Percentiles rank a stretch among this genome's conserved stretches.
Evolutionary conservation across 1,139 yeast species (phyloP).

Genomic region (Pichia sp.): DNA sequence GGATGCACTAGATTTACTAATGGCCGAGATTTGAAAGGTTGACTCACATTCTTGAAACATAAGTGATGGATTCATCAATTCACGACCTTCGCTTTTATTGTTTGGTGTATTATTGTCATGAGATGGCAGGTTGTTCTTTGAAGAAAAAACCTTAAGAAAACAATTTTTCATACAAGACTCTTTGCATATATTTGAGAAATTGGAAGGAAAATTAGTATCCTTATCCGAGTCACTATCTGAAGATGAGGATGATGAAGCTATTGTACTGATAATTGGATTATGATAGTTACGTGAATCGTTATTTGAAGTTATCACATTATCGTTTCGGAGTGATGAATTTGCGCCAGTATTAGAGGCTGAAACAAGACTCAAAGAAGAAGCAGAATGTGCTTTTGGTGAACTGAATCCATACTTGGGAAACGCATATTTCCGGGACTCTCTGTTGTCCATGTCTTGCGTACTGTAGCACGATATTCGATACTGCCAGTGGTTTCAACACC

Average conservation of each 20-base stretch:
- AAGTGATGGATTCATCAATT: not conserved
- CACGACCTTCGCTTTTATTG: not conserved
- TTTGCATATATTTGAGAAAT: not conserved
- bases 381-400: conserved; percentile 3
- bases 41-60: not conserved
- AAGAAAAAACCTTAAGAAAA: conserved; percentile 5
- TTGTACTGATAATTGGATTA: not conserved
- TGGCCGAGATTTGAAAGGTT: too few relatives aligned
- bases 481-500: not conserved
- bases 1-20: too few relatives aligned
- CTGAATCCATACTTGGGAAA: not conserved
- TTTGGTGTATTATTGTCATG: not conserved
- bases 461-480: too few relatives aligned
- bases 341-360: not conserved
- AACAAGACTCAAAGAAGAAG: conserved; percentile 3
- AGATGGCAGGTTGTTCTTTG: not conserved
- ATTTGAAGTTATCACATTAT: not conserved
- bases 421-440: not conserved
- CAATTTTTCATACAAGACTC: conserved; percentile 1
- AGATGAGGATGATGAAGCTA: not conserved
- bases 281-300: not conserved
- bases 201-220: not conserved
- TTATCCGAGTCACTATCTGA: not conserved
- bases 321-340: not conserved
- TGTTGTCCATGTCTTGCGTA: not conserved